Conservation (phyloP, 768 basidiomycete species). For the Lactarius indigo region DNA sequence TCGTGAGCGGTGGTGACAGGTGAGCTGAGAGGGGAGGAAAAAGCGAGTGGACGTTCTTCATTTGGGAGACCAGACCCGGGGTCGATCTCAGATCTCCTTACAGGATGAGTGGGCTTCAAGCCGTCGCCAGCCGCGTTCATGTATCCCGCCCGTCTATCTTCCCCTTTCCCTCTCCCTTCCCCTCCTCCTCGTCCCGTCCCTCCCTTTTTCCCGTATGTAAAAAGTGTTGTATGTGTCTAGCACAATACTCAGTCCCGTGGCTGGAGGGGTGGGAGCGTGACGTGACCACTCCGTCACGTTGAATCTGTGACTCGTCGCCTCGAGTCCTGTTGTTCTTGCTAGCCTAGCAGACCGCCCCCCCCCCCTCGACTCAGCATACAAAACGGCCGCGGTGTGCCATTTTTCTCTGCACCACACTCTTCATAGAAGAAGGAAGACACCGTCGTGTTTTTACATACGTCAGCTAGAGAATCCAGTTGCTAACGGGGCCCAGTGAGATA, state of each 20-base stretch:
- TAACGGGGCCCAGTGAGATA: slow-evolving; percentile 13
- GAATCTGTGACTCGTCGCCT: slow-evolving; percentile 19
- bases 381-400: neutral
- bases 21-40: slow-evolving; percentile 23
- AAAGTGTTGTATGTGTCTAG: slow-evolving; percentile 21
- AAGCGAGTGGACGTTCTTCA: slow-evolving; percentile 25
- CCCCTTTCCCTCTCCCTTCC: slow-evolving; percentile 25
- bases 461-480: neutral
- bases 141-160: slow-evolving; percentile 26
- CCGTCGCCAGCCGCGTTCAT: slow-evolving; percentile 27
- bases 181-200: slow-evolving; percentile 22
- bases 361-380: slow-evolving; percentile 10
- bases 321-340: slow-evolving; percentile 22
- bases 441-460: slow-evolving; percentile 15
- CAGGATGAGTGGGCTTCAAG: slow-evolving; percentile 27
- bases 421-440: slow-evolving; percentile 6
- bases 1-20: slow-evolving; percentile 14
- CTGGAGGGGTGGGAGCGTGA: slow-evolving; percentile 23
- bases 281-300: slow-evolving; percentile 24
- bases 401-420: neutral
- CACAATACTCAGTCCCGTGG: slow-evolving; percentile 16
- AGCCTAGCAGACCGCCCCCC: slow-evolving; percentile 17
- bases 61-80: slow-evolving; percentile 27
- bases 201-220: slow-evolving; percentile 24
- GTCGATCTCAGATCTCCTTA: slow-evolving; percentile 28